These are phyloP conservation scores for Tetrahymena borealis DNA, from an alignment of 73 alveolate genomes.

Conservation along the genomic window DNA sequence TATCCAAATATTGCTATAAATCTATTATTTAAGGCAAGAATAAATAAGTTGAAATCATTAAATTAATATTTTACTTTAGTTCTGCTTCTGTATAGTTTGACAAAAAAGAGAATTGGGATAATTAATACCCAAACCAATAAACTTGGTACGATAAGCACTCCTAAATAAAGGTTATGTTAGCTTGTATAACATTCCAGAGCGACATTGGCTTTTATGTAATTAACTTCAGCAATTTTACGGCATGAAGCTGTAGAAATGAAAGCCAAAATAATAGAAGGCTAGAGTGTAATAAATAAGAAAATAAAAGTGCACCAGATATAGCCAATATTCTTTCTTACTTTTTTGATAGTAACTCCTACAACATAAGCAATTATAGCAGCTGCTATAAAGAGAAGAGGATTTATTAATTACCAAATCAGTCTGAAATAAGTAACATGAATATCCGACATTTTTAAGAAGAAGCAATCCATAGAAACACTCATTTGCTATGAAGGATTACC, in stretches of 20 bases:
- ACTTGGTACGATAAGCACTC: not conserved
- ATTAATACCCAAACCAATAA: slow-evolving; percentile 4
- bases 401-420: slow-evolving; percentile 30
- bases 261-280: slow-evolving; percentile 18
- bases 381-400: slow-evolving; percentile 4
- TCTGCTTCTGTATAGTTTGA: not conserved
- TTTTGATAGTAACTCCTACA: not conserved
- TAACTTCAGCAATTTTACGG: not conserved
- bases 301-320: slow-evolving; percentile 11
- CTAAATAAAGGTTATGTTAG: slow-evolving; percentile 1
- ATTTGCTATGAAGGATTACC: slow-evolving; percentile 24
- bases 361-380: not conserved
- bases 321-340: not conserved
- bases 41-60: not conserved
- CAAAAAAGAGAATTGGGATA: slow-evolving; percentile 1
- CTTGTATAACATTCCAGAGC: not conserved
- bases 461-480: slow-evolving; percentile 39
- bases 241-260: slow-evolving; percentile 19
- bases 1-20: not conserved
- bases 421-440: slow-evolving; percentile 11
- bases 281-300: not conserved
- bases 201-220: slow-evolving; percentile 14
- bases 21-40: not conserved
- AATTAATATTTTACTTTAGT: not conserved
- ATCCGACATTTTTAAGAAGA: not conserved